Percentiles rank a stretch among this genome's conserved stretches.
phyloP scores from a whole-genome alignment of 768 basidiomycete genomes.

The Trametes meyenii region DNA sequence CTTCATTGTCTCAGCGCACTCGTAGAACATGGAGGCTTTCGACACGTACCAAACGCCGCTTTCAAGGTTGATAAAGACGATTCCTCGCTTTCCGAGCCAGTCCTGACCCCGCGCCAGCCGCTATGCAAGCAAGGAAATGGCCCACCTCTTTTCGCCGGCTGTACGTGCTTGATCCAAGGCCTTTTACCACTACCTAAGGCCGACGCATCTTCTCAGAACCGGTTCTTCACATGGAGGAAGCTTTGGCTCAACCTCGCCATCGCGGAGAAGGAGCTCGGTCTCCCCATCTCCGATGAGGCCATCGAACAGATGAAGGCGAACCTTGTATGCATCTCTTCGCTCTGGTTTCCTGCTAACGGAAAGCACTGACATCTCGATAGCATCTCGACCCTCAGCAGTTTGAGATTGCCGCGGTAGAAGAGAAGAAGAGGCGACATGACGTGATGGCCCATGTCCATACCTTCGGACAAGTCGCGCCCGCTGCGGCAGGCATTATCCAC shows the following conservation, averaged over 20 bases:
- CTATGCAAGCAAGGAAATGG: slow-evolving; percentile 99
- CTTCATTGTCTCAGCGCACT: not conserved
- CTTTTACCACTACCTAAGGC: not conserved
- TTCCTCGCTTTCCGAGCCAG: not conserved
- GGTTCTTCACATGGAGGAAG: slow-evolving; percentile 93
- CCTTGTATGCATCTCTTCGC: slow-evolving; percentile 55
- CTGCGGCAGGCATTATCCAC: slow-evolving; percentile 95
- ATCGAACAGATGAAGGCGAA: slow-evolving; percentile 95
- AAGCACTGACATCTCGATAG: slow-evolving; percentile 42
- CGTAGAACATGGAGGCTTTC: slow-evolving; percentile 56
- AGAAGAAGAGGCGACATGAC: slow-evolving; percentile 97
- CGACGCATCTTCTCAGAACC: slow-evolving; percentile 56
- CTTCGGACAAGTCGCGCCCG: slow-evolving; percentile 90
- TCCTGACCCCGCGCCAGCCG: slow-evolving; percentile 55
- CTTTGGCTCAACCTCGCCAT: slow-evolving; percentile 97
- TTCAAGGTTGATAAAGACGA: slow-evolving; percentile 55
- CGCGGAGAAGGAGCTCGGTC: slow-evolving; percentile 93
- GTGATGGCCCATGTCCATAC: slow-evolving; percentile 99
- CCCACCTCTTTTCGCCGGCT: slow-evolving; percentile 91
- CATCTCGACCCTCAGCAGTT: slow-evolving; percentile 88
- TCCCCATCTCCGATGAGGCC: slow-evolving; percentile 87
- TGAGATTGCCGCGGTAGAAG: slow-evolving; percentile 87
- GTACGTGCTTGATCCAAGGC: slow-evolving; percentile 50
- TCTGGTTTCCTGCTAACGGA: not conserved
- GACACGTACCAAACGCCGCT: slow-evolving; percentile 82